Evolutionary conservation across 495 filamentous ascomycete species (phyloP), one percentile per base, ranked within the genome.

Genomic region (Acidiella bohemica): DNA sequence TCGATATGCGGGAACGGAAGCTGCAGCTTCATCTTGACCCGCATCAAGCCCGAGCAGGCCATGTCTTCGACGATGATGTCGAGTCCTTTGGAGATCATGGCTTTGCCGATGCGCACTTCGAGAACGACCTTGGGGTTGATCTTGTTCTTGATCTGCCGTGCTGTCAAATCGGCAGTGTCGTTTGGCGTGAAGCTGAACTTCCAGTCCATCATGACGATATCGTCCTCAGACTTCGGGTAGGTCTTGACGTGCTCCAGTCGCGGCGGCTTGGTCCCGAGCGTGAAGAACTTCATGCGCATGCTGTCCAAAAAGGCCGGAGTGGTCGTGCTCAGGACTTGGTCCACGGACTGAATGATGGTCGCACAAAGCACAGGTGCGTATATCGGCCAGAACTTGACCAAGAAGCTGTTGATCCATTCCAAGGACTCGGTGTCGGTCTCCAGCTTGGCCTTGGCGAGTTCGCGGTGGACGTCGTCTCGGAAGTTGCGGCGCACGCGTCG

Each of bases 331-430:
- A 99, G 67, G 31, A 99, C 85, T 62, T 94, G 86, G 53, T 99
- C 90, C 36, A 95, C 90, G 0, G 84, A 83, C 56, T 71, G 79
- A 64, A 95, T 86, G 50, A 99, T 76, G 10, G 84, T 90, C 39
- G 88, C 75, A 32, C 85, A 86, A 9, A 99, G 73, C 17, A 95
- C 84, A 1, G 90, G 90, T 31, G 84, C 81, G 57, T 90, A 96
- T 52, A 99, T 99, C 16, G 90, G 90, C 90, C 90, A 99, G 64
- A 99, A 96, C 59, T 96, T 99, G 58, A 90, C 78, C 48, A 96
- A 49, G 64, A 96, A 96, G 58, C 86, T 92, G 67, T 99, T 99
- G 52, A 99, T 95, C 90, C 90, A 99, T 58, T 99, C 90, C 26
- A 99, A 62, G 51, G 78, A 88, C 61, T 99, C 90, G 19, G 75